Percentiles rank a stretch among this genome's conserved stretches.
These are phyloP conservation scores for Ilyonectria sp. DNA, from an alignment of 2,329 filamentous ascomycete genomes.

Conservation along the genomic window DNA sequence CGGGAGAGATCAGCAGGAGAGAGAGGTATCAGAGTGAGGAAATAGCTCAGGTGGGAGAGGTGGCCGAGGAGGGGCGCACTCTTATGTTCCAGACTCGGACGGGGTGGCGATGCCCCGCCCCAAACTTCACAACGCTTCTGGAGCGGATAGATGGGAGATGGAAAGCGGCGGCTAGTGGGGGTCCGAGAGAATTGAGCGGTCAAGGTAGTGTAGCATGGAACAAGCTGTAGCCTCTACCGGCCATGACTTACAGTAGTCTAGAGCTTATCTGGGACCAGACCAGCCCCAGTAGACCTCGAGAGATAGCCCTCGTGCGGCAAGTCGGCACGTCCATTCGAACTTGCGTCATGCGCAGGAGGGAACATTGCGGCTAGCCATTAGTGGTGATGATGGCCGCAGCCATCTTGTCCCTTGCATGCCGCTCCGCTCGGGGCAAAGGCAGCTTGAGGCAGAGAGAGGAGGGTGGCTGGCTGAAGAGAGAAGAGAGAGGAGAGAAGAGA, in stretches of 20 bases:
- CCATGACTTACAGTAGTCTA: neutral
- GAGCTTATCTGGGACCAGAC: neutral
- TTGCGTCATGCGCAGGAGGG: neutral
- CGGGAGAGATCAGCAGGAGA: slow-evolving; percentile 1
- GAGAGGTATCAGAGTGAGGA: neutral
- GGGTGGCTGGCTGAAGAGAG: neutral
- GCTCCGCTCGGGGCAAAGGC: neutral
- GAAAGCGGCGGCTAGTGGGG: too few relatives aligned
- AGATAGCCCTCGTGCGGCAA: neutral
- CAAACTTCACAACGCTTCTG: too few relatives aligned
- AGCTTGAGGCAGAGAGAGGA: neutral
- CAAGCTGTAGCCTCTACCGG: neutral
- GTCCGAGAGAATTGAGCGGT: too few relatives aligned
- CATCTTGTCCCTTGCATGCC: neutral
- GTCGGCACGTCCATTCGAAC: neutral
- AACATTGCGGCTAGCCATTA: neutral
- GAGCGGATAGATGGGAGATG: too few relatives aligned
- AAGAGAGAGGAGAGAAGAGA: slow-evolving; percentile 3
- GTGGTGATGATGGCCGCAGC: neutral
- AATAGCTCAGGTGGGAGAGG: neutral
- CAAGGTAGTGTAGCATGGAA: too few relatives aligned
- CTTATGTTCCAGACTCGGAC: neutral
- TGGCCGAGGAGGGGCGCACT: neutral
- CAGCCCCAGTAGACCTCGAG: neutral
- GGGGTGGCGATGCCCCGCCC: too few relatives aligned